Base-by-base conservation (phyloP, 768 basidiomycete species). In the Asterophora parasitica region DNA sequence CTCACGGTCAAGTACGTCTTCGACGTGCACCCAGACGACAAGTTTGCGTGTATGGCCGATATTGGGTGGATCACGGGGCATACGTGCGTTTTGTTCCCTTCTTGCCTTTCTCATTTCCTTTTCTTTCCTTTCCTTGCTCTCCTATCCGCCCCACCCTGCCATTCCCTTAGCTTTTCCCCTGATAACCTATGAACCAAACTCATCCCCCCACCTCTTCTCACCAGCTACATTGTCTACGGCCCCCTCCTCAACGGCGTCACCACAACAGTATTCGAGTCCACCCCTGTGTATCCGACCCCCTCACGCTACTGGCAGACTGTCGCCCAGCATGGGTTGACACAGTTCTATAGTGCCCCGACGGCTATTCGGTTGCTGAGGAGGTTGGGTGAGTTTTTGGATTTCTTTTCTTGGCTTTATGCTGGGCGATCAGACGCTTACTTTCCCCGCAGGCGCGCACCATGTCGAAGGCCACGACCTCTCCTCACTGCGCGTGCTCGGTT, bases 31-130 rank as follows among this genome's bases (percentile, higher is more conserved):
- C 83, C 87, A n/a, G 92, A 89, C 50, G 95, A 97, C 71, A 83
- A 78, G 56, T 97, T 94, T 65, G 96, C 85, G 1, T 98, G 95
- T 74, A 93, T 97, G 94, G 95, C 95, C 48, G 95, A 99, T 62
- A 78, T 99, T 44, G 95, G 95, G 58, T 98, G 95, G 95, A 95
- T 98, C 71, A 98, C 95, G 2, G 94, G 94, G 13, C 92, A 96
- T 70, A 89, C 88, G 70, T 89, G 57, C 47, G 73, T 62, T 10
- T 39, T 42, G n/a, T n/a, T n/a, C n/a, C 30, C 46, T 16, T 23
- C 3, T 23, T 23, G 23, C 23, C 6, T 23, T 23, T 23, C 6
- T 6, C 23, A 23, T 23, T 23, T 23, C 23, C 23, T 23, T 6
- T 23, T 6, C 23, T 23, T 20, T 39, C 37, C 28, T 13, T 41